Percentiles rank a stretch among this genome's conserved stretches.
Evolutionary conservation across 1,284 basidiomycete genomes (phyloP).

Genomic region (Cryptococcus deneoformans): DNA sequence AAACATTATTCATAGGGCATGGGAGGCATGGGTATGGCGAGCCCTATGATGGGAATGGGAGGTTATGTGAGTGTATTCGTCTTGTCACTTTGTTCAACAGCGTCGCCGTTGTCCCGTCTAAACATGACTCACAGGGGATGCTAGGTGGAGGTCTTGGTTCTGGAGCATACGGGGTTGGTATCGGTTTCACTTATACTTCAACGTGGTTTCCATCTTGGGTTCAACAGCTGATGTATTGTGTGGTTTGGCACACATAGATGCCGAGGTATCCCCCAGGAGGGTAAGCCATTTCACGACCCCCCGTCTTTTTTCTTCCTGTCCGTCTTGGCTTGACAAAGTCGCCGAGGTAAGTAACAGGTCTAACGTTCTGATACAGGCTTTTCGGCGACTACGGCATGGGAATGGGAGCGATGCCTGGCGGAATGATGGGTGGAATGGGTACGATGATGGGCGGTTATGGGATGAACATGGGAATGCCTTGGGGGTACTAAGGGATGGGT

Average conservation of each 20-base stretch:
- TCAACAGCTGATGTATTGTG: constrained; percentile 32
- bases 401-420: constrained; percentile 34
- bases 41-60: constrained; percentile 8
- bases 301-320: not conserved
- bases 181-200: not conserved
- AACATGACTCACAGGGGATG: constrained; percentile 24
- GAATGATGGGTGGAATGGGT: constrained; percentile 35
- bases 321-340: not conserved
- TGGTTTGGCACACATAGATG: constrained; percentile 41
- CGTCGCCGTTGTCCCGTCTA: not conserved
- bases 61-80: constrained; percentile 12
- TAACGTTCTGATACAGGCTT: constrained; percentile 13
- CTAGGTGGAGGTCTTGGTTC: constrained; percentile 36
- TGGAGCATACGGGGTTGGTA: constrained; percentile 40
- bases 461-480: constrained; percentile 32
- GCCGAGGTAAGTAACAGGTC: constrained; percentile 1
- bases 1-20: constrained; percentile 3
- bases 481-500: constrained; percentile 10
- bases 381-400: constrained; percentile 41
- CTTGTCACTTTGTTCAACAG: not conserved
- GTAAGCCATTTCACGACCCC: constrained; percentile 17
- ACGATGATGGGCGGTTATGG: constrained; percentile 35
- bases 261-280: constrained; percentile 43
- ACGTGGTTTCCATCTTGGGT: constrained; percentile 23
- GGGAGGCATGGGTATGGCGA: constrained; percentile 20